Base-by-base conservation (phyloP, 345 rosid species). In the Trapa bicornis region DNA sequence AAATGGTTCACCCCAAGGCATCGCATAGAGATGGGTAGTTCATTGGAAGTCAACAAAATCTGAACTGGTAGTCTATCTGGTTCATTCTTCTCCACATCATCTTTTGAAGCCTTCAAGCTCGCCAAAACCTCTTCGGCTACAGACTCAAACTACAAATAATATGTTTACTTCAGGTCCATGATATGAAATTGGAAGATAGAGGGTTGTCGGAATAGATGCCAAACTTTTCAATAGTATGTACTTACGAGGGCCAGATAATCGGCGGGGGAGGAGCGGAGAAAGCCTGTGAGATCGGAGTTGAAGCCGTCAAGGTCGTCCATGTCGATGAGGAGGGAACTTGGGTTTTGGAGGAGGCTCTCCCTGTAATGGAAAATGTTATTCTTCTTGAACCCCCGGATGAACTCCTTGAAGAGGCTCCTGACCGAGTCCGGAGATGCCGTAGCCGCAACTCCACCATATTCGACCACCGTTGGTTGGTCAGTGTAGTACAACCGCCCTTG, bases 401-500 rank as follows among this genome's bases (percentile, higher is more conserved):
- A 94, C 74, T 94, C 99, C 77, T 89, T 91, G 72, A 94, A 85
- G 68, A 89, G 87, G 43, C 79, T 85, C 73, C 84, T 84, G 67
- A 89, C 74, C 13, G 95, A 82, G 78, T 89, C 96, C 53, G 88
- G 93, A 43, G 95, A 70, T 4, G 70, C 74, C 38, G 82, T 75
- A 37, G 64, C 81, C 45, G 81, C 79, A n/a, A 58, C 61, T 13
- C 64, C 43, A 6, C 75, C 76, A 80, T 74, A 47, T 77, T 91
- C 35, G 80, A 91, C 93, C 70, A 89, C 92, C 74, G 87, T 92
- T 17, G 96, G 89, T 80, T 89, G 96, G 76, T 89, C 91, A 77
- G 96, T 94, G 88, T 79, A 94, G 84, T 85, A 85, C 32, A 94
- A 88, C 11, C 85, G 88, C 50, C 96, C 98, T 75, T 85, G 96